These are phyloP conservation scores for Rhynchosporium agropyri DNA, from an alignment of 2,329 filamentous ascomycete species.

Conservation along the genomic window DNA sequence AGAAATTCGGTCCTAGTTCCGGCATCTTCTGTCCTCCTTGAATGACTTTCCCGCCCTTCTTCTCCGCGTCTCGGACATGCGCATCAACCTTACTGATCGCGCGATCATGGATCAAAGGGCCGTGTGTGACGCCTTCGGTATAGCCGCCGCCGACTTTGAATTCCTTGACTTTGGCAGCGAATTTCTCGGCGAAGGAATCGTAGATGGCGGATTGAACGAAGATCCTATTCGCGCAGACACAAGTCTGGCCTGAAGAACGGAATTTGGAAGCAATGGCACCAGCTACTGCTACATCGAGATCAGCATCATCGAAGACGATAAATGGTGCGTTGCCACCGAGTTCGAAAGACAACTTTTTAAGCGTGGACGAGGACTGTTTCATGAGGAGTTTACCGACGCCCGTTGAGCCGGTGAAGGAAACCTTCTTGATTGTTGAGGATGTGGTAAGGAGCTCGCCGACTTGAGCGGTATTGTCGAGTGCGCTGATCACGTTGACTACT, in stretches of 20 bases:
- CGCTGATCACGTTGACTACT: conserved; percentile 86
- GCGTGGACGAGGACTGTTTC: conserved; percentile 81
- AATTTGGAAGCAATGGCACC: conserved; percentile 90
- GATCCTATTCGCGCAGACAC: conserved; percentile 85
- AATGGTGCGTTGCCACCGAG: conserved; percentile 95
- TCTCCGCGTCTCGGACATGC: conserved; percentile 77
- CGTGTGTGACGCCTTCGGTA: conserved; percentile 71
- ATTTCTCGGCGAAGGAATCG: conserved; percentile 69
- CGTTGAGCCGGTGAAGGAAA: conserved; percentile 90
- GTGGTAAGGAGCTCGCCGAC: conserved; percentile 79
- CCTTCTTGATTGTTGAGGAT: conserved; percentile 76
- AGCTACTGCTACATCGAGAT: conserved; percentile 80
- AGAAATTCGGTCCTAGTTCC: conserved; percentile 83
- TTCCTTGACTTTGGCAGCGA: conserved; percentile 70
- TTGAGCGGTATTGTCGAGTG: conserved; percentile 75
- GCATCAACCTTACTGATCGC: conserved; percentile 77
- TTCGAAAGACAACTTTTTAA: conserved; percentile 84
- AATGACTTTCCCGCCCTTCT: conserved; percentile 75
- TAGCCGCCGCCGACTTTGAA: conserved; percentile 81
- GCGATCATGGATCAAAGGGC: conserved; percentile 82
- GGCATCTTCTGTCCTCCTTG: conserved; percentile 74
- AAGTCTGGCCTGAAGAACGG: conserved; percentile 92
- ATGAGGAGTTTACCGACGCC: conserved; percentile 74
- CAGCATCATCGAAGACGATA: conserved; percentile 95
- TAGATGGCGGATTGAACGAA: conserved; percentile 80